A percentile compares a stretch with the other conserved stretches of the same genome.
These are phyloP conservation scores for Suillus decipiens DNA, from an alignment of 768 basidiomycete species.

Conservation along the genomic window DNA sequence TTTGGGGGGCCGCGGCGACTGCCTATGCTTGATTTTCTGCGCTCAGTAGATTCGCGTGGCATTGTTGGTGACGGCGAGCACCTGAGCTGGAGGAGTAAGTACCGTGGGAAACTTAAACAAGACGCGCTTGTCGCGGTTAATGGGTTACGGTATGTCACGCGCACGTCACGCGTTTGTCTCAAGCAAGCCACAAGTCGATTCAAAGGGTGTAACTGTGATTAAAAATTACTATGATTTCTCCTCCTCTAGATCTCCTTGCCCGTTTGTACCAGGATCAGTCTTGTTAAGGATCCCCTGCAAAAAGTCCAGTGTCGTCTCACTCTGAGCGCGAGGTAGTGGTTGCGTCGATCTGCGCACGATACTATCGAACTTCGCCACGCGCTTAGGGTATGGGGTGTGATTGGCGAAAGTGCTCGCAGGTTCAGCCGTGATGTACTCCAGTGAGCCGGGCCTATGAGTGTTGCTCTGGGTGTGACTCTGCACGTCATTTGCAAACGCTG, in stretches of 20 bases:
- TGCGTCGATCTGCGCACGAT: background rate
- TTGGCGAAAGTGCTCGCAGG: slow-evolving; percentile 15
- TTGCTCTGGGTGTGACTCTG: slow-evolving; percentile 41
- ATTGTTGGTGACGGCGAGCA: slow-evolving; percentile 23
- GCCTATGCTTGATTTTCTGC: slow-evolving; percentile 41
- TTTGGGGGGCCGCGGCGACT: slow-evolving; percentile 60
- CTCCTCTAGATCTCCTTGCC: background rate
- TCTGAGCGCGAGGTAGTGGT: background rate
- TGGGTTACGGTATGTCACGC: slow-evolving; percentile 10
- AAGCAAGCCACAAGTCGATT: slow-evolving; percentile 7
- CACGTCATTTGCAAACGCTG: slow-evolving; percentile 32
- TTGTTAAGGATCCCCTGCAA: background rate
- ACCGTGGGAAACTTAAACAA: slow-evolving; percentile 32
- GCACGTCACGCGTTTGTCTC: slow-evolving; percentile 23
- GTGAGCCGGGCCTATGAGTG: slow-evolving; percentile 50
- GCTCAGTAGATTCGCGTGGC: slow-evolving; percentile 28
- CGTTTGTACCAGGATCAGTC: background rate
- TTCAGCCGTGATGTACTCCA: slow-evolving; percentile 44
- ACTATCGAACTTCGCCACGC: background rate
- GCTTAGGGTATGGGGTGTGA: background rate
- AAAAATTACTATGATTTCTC: background rate
- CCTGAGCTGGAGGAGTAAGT: slow-evolving; percentile 2
- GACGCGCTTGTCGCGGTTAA: slow-evolving; percentile 22
- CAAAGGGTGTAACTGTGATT: background rate
- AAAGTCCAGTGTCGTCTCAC: background rate